A percentile compares a stretch with the other conserved stretches of the same genome.
phyloP scores from a whole-genome alignment of 106 monocot genomes.

The Alisma plantagoaquatica region DNA sequence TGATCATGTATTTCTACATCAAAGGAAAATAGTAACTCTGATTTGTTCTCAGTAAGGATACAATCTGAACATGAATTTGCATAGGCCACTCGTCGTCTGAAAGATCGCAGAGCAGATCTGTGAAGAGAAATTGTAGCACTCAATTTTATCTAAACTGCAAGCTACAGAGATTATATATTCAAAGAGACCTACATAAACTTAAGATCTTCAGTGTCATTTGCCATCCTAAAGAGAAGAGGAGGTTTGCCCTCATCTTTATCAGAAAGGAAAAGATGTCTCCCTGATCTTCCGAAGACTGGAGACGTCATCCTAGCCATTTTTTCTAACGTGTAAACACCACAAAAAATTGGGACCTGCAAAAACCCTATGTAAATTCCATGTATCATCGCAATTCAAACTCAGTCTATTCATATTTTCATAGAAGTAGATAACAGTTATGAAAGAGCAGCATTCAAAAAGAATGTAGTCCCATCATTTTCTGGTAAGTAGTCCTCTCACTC shows the following conservation, averaged over 20 bases:
- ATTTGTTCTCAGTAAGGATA: slow-evolving; percentile 37
- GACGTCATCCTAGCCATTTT: slow-evolving; percentile 48
- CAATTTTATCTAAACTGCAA: background rate
- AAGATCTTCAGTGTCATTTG: slow-evolving; percentile 44
- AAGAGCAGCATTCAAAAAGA: background rate
- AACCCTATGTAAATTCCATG: background rate
- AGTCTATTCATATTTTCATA: background rate
- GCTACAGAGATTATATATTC: no score
- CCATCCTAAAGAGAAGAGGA: slow-evolving; percentile 79
- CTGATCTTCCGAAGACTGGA: slow-evolving; percentile 54
- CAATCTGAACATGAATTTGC: slow-evolving; percentile 61
- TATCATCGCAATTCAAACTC: background rate
- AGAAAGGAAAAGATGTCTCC: slow-evolving; percentile 69
- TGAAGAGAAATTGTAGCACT: background rate
- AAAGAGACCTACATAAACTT: slow-evolving; percentile 40
- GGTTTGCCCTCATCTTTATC: slow-evolving; percentile 46
- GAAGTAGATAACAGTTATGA: background rate
- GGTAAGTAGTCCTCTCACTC: no score
- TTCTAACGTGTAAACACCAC: slow-evolving; percentile 46
- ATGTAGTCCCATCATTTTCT: no score
- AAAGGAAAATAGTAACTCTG: no score
- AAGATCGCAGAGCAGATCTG: slow-evolving; percentile 71
- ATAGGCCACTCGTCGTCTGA: slow-evolving; percentile 55
- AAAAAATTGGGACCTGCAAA: slow-evolving; percentile 57
- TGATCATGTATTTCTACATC: background rate